phyloP scores from a whole-genome alignment of 306 rosid genomes.

The Corylus americana region DNA sequence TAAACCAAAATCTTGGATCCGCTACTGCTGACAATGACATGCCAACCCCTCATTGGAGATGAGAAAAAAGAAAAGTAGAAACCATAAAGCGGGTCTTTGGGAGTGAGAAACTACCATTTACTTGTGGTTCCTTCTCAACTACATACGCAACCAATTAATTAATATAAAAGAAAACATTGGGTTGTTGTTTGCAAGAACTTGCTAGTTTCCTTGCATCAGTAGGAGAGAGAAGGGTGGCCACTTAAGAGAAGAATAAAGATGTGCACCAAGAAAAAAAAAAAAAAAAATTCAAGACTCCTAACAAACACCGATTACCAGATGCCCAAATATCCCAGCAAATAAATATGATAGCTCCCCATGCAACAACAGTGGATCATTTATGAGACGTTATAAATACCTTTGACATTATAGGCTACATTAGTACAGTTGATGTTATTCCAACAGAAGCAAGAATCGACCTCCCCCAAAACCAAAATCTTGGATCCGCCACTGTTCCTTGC shows the following conservation, averaged over 20 bases:
- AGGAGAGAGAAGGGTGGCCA: too few species aligned
- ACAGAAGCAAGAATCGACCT: too few species aligned
- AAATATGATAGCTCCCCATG: neutral
- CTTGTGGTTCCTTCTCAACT: slow-evolving; percentile 9
- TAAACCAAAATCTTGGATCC: too few species aligned
- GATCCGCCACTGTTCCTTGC: too few species aligned
- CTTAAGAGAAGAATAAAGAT: too few species aligned
- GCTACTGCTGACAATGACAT: too few species aligned
- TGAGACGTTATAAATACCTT: neutral
- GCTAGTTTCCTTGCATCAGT: too few species aligned
- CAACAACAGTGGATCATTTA: neutral
- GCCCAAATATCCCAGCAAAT: neutral
- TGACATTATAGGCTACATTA: neutral
- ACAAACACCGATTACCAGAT: neutral
- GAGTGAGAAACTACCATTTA: slow-evolving; percentile 15
- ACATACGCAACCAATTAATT: neutral
- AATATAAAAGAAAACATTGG: neutral
- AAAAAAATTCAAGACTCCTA: too few species aligned
- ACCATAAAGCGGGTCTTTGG: neutral
- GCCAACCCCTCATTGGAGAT: slow-evolving; percentile 5
- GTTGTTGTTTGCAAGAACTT: neutral
- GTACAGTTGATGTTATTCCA: neutral
- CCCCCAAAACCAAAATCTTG: too few species aligned
- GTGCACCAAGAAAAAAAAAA: too few species aligned
- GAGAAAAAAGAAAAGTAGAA: neutral